Evolutionary conservation across 805 yeast genomes (phyloP), one percentile per base, ranked within the genome.

Genomic region (Torulaspora quercuum): DNA sequence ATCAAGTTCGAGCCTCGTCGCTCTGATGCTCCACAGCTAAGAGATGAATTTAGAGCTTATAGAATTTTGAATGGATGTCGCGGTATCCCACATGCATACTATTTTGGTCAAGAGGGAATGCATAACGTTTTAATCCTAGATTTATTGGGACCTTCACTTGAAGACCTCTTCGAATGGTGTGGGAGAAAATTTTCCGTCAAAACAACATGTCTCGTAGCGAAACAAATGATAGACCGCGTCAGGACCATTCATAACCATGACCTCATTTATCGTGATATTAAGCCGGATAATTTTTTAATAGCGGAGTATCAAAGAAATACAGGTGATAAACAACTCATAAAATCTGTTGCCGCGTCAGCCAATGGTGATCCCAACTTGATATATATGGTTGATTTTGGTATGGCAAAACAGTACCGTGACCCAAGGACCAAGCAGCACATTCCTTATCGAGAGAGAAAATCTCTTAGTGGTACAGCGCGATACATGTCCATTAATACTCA

Each of bases 401-500:
- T 83, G 94, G 89, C 89, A 11, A 83, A 83, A 56, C 89, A 83
- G 55, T 83, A 78, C 57, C 67, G 92, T 52, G 89, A 84, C 53
- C 89, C 90, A 20, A 71, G 78, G 50, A 78, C 90, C 0, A 81
- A 81, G 52, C 82, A 76, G 47, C 94, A 83, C 61, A 83, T 83
- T 40, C 92, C 92, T 7, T 83, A 83, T 59, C 71, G 89, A 49
- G 94, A 83, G 59, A 70, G 80, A 50, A 83, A 83, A 57, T 80
- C 90, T 2, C 67, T 83, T 52, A 78, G 86, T 61, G 94, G 94
- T 13, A 83, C 94, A 1, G 92, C 92, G 7, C 73, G 94, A 54
- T 83, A 83, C 60, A 83, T 83, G 94, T 82, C 90, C 7, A 83
- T 83, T 42, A 83, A 83, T 63, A 83, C 94, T n/a, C 94, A 83